Base-by-base conservation (phyloP, 2,329 filamentous ascomycete species). In the Trichoderma hamatum region DNA sequence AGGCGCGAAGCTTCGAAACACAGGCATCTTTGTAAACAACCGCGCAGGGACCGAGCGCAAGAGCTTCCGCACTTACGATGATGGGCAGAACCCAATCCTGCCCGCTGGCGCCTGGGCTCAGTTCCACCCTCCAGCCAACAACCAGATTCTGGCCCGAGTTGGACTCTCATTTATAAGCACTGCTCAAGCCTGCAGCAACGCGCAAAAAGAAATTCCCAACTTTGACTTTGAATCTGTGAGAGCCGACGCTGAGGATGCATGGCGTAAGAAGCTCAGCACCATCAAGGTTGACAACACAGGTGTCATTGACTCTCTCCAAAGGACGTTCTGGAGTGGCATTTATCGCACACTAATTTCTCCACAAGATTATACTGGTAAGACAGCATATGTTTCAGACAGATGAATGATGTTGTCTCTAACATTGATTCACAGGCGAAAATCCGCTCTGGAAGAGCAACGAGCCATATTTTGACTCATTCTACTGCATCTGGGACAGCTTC, bases 401-500 rank as follows among this genome's bases (percentile, higher is more conserved):
- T 49, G 51, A n/a, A 26, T 30, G 3, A 56, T 32, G 1, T 6
- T 10, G 3, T 39, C 9, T 39, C 61, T 66, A 14, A 66, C 21
- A 28, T 19, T n/a, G 10, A n/a, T 59, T 34, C 19, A n/a, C 55
- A 86, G 90, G 89, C 1, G 91, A 93, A 74, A 93, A 93, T 70
- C 89, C 87, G 13, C 78, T 90, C 0, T 93, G 91, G 91, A 78
- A 88, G 51, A 90, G 88, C 51, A 81, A 83, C 0, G 90, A 93
- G 77, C 91, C 91, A 0, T 93, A 93, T 74, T 93, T 88, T 75
- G 91, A 93, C 76, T 92, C 89, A 54, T 86, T 83, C 71, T 86
- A 86, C 73, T 86, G 84, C 74, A 92, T 93, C 39, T 93, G 91
- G 91, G 91, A 93, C 75, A 90, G 87, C 0, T 93, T 91, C 73